Evolutionary conservation across 2,329 filamentous ascomycete genomes (phyloP).

Genomic region (Fusarium annulatum): DNA sequence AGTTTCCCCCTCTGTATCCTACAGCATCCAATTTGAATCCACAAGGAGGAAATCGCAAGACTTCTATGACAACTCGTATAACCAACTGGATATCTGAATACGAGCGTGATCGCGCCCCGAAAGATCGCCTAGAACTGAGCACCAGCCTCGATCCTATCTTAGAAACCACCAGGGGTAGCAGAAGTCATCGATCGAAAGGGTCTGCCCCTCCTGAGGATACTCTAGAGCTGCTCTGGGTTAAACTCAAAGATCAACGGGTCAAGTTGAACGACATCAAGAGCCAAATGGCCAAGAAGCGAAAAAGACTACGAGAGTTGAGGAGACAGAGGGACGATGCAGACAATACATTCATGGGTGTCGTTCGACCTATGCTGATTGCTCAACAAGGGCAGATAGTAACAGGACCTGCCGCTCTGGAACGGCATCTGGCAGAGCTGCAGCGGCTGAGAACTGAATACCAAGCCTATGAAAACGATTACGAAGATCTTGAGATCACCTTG

Average conservation of each 20-base stretch:
- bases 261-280: slow-evolving; percentile 45
- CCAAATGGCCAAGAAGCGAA: slow-evolving; percentile 50
- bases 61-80: slow-evolving; percentile 49
- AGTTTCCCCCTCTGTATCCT: slow-evolving; percentile 50
- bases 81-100: slow-evolving; percentile 50
- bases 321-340: slow-evolving; percentile 51
- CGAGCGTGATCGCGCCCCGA: slow-evolving; percentile 44
- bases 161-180: slow-evolving; percentile 16
- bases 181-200: slow-evolving; percentile 18
- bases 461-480: slow-evolving; percentile 51
- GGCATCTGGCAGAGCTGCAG: slow-evolving; percentile 52
- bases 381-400: slow-evolving; percentile 34
- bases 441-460: slow-evolving; percentile 53
- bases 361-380: slow-evolving; percentile 52
- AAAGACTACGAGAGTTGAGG: slow-evolving; percentile 48
- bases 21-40: slow-evolving; percentile 37
- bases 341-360: slow-evolving; percentile 54
- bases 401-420: slow-evolving; percentile 43
- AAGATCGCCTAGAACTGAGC: slow-evolving; percentile 23
- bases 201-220: slow-evolving; percentile 46
- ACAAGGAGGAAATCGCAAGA: slow-evolving; percentile 41
- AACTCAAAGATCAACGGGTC: slow-evolving; percentile 50
- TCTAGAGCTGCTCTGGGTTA: slow-evolving; percentile 51
- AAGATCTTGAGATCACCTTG: slow-evolving; percentile 49
- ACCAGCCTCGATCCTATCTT: slow-evolving; percentile 2